A percentile compares a stretch with the other conserved stretches of the same genome.
phyloP scores from a whole-genome alignment of 441 rosid species.

The Pelargonium fulgidum region DNA sequence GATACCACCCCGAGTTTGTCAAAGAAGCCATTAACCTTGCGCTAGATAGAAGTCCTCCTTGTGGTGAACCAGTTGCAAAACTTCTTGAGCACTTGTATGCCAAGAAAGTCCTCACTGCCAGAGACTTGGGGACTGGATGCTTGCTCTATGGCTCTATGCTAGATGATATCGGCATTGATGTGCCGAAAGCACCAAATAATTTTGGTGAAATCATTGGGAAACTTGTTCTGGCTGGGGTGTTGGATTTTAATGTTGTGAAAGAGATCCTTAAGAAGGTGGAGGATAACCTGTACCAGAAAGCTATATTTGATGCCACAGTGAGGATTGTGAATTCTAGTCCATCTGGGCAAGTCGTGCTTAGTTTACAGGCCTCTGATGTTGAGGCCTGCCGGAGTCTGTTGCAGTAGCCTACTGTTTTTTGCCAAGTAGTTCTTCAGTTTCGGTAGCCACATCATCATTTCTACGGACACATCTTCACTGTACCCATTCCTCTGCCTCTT shows the following conservation, averaged over 20 bases:
- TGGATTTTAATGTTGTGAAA: slow-evolving; percentile 47
- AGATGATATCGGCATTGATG: slow-evolving; percentile 81
- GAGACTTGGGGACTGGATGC: slow-evolving; percentile 61
- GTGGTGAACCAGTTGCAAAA: slow-evolving; percentile 43
- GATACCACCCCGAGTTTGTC: slow-evolving; percentile 65
- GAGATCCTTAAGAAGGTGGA: slow-evolving; percentile 64
- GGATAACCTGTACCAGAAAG: slow-evolving; percentile 47
- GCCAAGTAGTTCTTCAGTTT: slow-evolving; percentile 1
- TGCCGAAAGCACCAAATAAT: slow-evolving; percentile 68
- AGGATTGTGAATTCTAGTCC: slow-evolving; percentile 33
- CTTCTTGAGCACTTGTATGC: slow-evolving; percentile 48
- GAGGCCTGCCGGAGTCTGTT: slow-evolving; percentile 55
- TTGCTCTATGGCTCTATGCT: slow-evolving; percentile 58
- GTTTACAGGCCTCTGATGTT: slow-evolving; percentile 47
- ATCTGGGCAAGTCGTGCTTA: slow-evolving; percentile 37
- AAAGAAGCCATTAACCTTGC: slow-evolving; percentile 73
- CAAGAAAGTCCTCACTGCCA: slow-evolving; percentile 42
- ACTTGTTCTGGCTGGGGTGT: slow-evolving; percentile 42
- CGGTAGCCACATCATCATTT: slow-evolving; percentile 15
- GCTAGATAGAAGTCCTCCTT: slow-evolving; percentile 62
- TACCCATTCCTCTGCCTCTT: slow-evolving; percentile 1
- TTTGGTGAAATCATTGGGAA: slow-evolving; percentile 74
- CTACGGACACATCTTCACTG: not conserved
- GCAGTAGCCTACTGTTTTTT: slow-evolving; percentile 12
- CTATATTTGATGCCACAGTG: slow-evolving; percentile 46